Evolutionary conservation across 2,329 filamentous ascomycete species (phyloP).

Genomic region (Alternaria burnsii): DNA sequence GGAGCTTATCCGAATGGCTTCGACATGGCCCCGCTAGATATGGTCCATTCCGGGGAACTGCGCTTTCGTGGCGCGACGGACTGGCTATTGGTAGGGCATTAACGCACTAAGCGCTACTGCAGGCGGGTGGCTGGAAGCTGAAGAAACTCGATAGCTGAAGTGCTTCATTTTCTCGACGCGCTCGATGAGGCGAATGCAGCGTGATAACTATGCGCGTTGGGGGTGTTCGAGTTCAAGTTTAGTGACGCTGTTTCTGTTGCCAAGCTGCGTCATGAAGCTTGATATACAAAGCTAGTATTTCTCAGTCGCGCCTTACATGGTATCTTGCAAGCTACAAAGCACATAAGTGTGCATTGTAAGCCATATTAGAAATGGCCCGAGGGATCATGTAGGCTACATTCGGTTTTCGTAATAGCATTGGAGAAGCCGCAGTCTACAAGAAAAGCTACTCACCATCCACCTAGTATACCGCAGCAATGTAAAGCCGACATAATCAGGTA

Average conservation of each 20-base stretch:
- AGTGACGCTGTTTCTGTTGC: not conserved
- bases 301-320: not conserved
- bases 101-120: slow-evolving; percentile 9
- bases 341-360: not conserved
- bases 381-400: not conserved
- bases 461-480: not conserved
- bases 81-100: not conserved
- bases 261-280: not conserved
- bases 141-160: not conserved
- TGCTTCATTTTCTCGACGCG: not conserved
- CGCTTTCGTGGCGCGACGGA: not conserved
- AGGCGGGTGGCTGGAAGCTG: slow-evolving; percentile 2
- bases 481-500: not conserved
- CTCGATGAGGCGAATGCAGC: not conserved
- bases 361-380: not conserved
- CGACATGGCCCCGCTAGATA: not conserved
- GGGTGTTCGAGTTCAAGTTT: not conserved
- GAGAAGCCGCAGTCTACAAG: not conserved
- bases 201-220: not conserved
- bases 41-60: not conserved
- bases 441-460: not conserved
- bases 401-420: not conserved
- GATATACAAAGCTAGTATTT: not conserved
- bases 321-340: not conserved
- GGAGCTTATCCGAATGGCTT: not conserved